These are phyloP conservation scores for Epichloe amarillans DNA, from an alignment of 2,329 filamentous ascomycete genomes.

Conservation along the genomic window DNA sequence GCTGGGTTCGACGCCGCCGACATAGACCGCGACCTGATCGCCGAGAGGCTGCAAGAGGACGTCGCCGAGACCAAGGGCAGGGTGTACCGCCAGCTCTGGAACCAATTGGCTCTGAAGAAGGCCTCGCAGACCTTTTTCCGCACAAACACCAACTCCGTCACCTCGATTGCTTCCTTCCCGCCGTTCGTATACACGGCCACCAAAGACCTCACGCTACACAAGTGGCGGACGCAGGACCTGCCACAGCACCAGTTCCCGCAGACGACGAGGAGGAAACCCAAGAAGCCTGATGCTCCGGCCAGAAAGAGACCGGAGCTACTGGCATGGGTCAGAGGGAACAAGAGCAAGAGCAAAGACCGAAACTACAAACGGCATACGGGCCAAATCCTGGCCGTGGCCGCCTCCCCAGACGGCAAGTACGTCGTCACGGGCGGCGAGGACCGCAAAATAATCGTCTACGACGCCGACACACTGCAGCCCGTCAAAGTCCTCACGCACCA, in stretches of 20 bases:
- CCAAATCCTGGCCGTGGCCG: constrained; percentile 70
- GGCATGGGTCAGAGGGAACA: constrained; percentile 48
- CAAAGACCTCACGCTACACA: constrained; percentile 73
- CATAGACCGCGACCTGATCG: constrained; percentile 83
- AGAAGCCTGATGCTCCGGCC: constrained; percentile 44
- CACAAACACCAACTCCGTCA: constrained; percentile 65
- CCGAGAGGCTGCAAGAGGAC: constrained; percentile 80
- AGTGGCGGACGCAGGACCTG: constrained; percentile 71
- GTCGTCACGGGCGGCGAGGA: constrained; percentile 84
- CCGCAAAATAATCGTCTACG: constrained; percentile 75
- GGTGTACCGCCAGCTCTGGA: constrained; percentile 69
- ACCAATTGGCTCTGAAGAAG: constrained; percentile 54
- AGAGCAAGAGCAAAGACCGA: constrained; percentile 45
- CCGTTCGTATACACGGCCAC: constrained; percentile 81
- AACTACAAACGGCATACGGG: constrained; percentile 66
- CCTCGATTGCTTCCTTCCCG: constrained; percentile 63
- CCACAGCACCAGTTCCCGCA: constrained; percentile 47
- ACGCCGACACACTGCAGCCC: constrained; percentile 64
- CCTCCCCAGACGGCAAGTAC: constrained; percentile 84
- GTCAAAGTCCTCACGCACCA: constrained; percentile 83
- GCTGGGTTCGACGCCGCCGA: constrained; percentile 84
- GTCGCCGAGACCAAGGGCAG: constrained; percentile 84
- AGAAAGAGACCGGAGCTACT: constrained; percentile 50
- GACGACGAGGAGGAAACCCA: constrained; percentile 43
- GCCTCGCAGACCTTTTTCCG: constrained; percentile 62